Base-by-base conservation (phyloP, 2,329 filamentous ascomycete species). In the Fusarium sp. region DNA sequence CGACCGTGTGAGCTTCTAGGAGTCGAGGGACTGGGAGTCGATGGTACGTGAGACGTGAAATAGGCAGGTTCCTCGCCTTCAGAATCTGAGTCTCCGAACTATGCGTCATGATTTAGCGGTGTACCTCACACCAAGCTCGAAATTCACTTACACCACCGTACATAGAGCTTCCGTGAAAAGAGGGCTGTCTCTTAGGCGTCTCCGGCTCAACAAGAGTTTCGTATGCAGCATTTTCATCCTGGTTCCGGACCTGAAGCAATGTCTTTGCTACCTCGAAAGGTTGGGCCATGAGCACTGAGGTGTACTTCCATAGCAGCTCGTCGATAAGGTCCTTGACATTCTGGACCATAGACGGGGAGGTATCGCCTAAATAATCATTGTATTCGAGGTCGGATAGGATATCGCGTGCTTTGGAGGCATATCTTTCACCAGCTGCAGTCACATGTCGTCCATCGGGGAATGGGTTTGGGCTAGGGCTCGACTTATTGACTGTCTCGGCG, bases 221-320 rank as follows among this genome's bases (percentile, higher is more conserved):
- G 42, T 80, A 58, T 15, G 75, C 69, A 44, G 85, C 85, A 40
- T 84, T 76, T 59, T 86, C 86, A 74, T 88, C 88, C 77, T 91
- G 89, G 71, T 82, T 84, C 73, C 88, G 90, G 58, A 95, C 90
- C 83, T 99, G 96, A 76, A 99, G 85, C 63, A 98, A 90, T 19
- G 92, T 96, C 88, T 98, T 98, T 79, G 96, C 95, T 65, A 98
- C 95, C 86, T 98, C 96, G 82, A 99, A 98, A 19, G 96, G 96
- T 83, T 99, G 96, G 60, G 94, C 93, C 80, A 97, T 91, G 79
- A 98, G 83, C 30, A 97, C 92, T 65, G 92, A 94, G 19, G 92
- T 93, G 84, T 99, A 99, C 80, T 96, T 96, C 91, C 95, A 97
- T 82, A 97, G 81, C 73, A 96, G 90, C 81, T 95, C 92, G 80